Evolutionary conservation across 2,329 filamentous ascomycete species (phyloP), one percentile per base, ranked within the genome.

Genomic region (Diaporthe sp.): DNA sequence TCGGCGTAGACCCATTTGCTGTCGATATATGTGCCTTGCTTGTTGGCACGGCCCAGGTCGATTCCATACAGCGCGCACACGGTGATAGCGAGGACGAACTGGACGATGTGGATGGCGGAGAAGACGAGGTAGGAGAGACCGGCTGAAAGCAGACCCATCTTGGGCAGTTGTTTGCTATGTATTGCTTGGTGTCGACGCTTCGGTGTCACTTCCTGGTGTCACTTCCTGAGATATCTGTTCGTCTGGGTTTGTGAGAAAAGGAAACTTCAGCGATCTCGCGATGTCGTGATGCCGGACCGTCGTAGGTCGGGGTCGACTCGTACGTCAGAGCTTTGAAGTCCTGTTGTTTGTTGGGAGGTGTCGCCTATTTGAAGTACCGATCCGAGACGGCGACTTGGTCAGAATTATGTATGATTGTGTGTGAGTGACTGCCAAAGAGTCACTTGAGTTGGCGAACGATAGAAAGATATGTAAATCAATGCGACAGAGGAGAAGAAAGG

Each of bases 1-100:
- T 92, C 90, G 0, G 95, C 95, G 84, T 93, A 98, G 65, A 92
- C 85, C 94, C 94, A 97, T 90, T 92, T 93, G 3, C 90, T 87
- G 81, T 94, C 90, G 2, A 86, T 83, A 77, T 90, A 88, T 55
- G 86, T 86, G 72, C 87, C 82, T 6, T 86, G 82, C 25, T 90
- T 84, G 51, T 85, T 82, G 1, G 91, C 90, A 31, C 84, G 83
- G 76, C 90, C 84, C 8, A 97, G 85, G 81, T 96, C 94, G 34
- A 88, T 85, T 49, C 92, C 94, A 79, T 97, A 98, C 28, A 98
- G 90, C 1, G 94, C 95, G 78, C 93, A 92, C 73, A 97, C 93
- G 1, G 93, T 90, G 75, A 98, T 85, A 20, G 92, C 94, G 78
- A 97, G 88, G 75, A 94, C 89, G 81, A 98, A 92, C 81, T 96